Evolutionary conservation across 106 monocot genomes (phyloP), one percentile per base, ranked within the genome.

Genomic region (Gastrodia elata): DNA sequence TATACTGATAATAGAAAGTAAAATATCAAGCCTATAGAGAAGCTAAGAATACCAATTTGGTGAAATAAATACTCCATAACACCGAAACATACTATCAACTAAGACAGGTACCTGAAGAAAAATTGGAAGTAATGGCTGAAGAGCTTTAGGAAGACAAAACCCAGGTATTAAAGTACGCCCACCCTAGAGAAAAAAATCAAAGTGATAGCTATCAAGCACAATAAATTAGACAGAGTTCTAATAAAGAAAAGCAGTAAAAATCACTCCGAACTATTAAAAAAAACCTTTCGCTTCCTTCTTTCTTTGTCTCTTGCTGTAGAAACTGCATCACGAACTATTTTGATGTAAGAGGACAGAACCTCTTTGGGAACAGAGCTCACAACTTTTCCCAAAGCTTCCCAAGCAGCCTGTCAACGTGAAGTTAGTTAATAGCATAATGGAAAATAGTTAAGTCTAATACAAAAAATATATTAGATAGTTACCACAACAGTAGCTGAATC

Each of bases 301-400:
- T 98, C 93, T 76, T 93, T 93, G 74, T 98, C 97, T 82, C 88
- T 89, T 20, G 97, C 97, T 4, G 97, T 93, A 58, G 97, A 93
- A n/a, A 98, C 79, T 38, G 97, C 93, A 88, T 98, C 97, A 70
- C 97, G 92, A 14, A 98, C 97, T 65, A 93, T 48, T 77, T 93
- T 98, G 22, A 93, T 91, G 77, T 93, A 87, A 16, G 84, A 79
- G 68, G 91, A 73, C 32, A 98, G 77, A 65, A 91, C 46, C 77
- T 98, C 97, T 78, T 98, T 98, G 8, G 93, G 93, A 82, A 98
- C 72, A 39, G 93, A 86, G 15, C 79, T 87, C 68, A 98, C 70
- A 71, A 98, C 97, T 68, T 79, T 93, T 72, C 86, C 83, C 73
- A 98, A 75, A 81, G 93, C 97, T 83, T 93, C 93, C 93, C 88